phyloP scores from a whole-genome alignment of 805 yeast species.

The Yamadazyma sp. region DNA sequence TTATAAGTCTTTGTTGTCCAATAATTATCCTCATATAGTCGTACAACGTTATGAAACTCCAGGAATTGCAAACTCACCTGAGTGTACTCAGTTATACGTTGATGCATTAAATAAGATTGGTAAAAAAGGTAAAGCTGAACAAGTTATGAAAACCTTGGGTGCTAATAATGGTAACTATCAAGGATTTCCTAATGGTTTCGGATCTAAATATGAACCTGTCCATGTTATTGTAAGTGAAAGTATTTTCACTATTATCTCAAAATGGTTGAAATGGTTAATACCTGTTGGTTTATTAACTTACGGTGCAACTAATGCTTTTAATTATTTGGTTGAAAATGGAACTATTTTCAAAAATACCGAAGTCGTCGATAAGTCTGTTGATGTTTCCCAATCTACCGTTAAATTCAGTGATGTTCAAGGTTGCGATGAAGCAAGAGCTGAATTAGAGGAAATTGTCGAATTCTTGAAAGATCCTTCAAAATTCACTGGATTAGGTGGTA shows the following conservation, averaged over 20 bases:
- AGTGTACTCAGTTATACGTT: conserved; percentile 73
- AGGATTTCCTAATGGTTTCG: conserved; percentile 40
- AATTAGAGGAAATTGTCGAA: conserved; percentile 96
- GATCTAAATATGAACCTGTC: conserved; percentile 77
- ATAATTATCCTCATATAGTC: conserved; percentile 93
- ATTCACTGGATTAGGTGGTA: conserved; percentile 96
- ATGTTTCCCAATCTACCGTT: conserved; percentile 80
- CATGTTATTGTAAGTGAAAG: conserved; percentile 93
- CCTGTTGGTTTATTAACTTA: conserved; percentile 78
- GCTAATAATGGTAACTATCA: conserved; percentile 12
- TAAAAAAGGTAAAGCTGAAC: conserved; percentile 72
- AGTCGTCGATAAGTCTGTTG: conserved; percentile 73
- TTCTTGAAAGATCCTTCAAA: conserved; percentile 94
- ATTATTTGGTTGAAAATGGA: conserved; percentile 77
- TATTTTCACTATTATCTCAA: conserved; percentile 69
- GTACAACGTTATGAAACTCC: conserved; percentile 92
- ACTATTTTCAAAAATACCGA: conserved; percentile 75
- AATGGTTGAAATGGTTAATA: conserved; percentile 86
- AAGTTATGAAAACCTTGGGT: conserved; percentile 39
- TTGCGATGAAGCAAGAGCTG: conserved; percentile 97
- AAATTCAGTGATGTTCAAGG: conserved; percentile 93
- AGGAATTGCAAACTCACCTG: conserved; percentile 81
- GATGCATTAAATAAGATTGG: conserved; percentile 82
- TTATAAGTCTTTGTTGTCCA: conserved; percentile 66
- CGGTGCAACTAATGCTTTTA: conserved; percentile 76